Base-by-base conservation (phyloP, 2,329 filamentous ascomycete genomes). In the Botryosphaeria dothidea region DNA sequence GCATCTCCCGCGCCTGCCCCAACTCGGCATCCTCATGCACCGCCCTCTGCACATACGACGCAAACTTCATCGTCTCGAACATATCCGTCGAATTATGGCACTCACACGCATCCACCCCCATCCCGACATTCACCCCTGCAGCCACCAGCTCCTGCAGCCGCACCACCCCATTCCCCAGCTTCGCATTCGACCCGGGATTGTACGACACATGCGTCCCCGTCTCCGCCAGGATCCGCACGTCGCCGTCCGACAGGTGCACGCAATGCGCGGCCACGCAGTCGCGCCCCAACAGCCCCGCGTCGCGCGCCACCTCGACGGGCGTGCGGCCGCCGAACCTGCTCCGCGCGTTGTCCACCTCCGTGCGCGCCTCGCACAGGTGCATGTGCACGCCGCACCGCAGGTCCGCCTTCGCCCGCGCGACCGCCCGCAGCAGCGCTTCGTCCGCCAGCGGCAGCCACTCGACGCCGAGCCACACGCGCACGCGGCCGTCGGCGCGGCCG, bases 51-150 rank as follows among this genome's bases (percentile, higher is more conserved):
- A 69, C 68, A 41, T 70, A 71, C 1, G 66, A 67, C 19, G 68
- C 69, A 36, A 71, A 68, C 58, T 72, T 72, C 69, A 72, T 67
- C 27, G 62, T 62, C 65, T 72, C 71, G 52, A 71, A 72, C 70
- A 72, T 71, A 46, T 72, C 70, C 3, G 65, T 66, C 19, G 69
- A 71, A 36, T 72, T 72, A 41, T 72, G 69, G 45, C 70, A 71
- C 62, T 72, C 70, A 36, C 67, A 71, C 19, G 70, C 70, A 64
- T 71, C 69, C 2, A 72, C 69, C 0, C 70, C 70, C 27, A 71
- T 34, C 1, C 69, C 69, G 23, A 71, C 65, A 61, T 72, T 72
- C 27, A 72, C 69, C 0, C 70, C 70, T 0, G 66, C 67, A 5
- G 57, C 61, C 2, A 67, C 34, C 67, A 72, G 63, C 29, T 68